Percentiles rank a stretch among this genome's conserved stretches.
phyloP scores from a whole-genome alignment of 176 grass and related monocot species.

The Raddia distichophylla region DNA sequence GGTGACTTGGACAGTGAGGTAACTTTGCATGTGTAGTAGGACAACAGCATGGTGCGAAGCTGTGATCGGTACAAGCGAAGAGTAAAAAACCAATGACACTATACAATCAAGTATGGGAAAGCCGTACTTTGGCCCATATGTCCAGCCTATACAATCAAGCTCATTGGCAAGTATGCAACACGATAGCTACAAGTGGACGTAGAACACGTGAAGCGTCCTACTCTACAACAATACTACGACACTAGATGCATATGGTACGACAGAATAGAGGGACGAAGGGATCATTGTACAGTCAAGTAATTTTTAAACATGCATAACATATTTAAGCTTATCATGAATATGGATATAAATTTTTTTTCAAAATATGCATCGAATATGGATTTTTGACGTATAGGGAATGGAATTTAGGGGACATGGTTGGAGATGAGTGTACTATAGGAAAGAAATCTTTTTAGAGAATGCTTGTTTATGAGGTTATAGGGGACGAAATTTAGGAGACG shows the following conservation, averaged over 20 bases:
- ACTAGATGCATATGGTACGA: constrained; percentile 27
- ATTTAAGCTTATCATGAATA: too few species aligned
- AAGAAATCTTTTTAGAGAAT: too few species aligned
- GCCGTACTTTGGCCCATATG: constrained; percentile 33
- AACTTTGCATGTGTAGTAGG: constrained; percentile 23
- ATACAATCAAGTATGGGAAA: constrained; percentile 25
- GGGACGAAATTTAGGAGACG: too few species aligned
- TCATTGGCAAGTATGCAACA: constrained; percentile 41
- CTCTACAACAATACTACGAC: constrained; percentile 3
- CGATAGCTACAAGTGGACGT: constrained; percentile 31
- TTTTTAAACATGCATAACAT: too few species aligned
- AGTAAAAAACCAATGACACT: constrained; percentile 39
- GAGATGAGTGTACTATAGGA: too few species aligned
- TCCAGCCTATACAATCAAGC: constrained; percentile 8
- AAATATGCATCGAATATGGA: too few species aligned
- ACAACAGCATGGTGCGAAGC: constrained; percentile 11
- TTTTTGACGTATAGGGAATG: too few species aligned
- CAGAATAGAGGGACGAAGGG: constrained; percentile 24
- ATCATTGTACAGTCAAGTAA: constrained; percentile 13
- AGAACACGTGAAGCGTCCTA: constrained; percentile 48
- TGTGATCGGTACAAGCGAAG: constrained; percentile 9
- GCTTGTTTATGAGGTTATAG: too few species aligned
- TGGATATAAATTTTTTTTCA: too few species aligned
- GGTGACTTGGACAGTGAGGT: constrained; percentile 25
- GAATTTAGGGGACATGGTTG: too few species aligned